These are phyloP conservation scores for Skeletonema marinoi DNA, from an alignment of 108 stramenopile species.

Conservation along the genomic window DNA sequence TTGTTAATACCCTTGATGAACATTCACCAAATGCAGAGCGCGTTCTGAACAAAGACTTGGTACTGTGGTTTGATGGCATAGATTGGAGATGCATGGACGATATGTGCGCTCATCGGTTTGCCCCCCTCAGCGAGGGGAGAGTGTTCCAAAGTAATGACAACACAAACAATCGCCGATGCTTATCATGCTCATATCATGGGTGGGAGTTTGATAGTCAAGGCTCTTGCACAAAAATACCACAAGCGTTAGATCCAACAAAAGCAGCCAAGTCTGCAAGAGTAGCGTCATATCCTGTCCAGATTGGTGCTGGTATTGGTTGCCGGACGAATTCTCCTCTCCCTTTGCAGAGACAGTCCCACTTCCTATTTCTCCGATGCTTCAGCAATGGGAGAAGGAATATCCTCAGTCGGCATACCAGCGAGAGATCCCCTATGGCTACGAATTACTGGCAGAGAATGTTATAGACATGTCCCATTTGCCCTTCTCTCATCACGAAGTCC, in stretches of 20 bases:
- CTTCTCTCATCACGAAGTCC: constrained; percentile 10
- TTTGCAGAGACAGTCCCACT: constrained; percentile 11
- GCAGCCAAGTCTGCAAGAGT: neutral
- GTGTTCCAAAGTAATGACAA: neutral
- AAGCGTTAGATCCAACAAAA: neutral
- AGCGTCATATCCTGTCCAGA: constrained; percentile 26
- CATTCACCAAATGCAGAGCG: constrained; percentile 12
- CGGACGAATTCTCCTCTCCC: constrained; percentile 12
- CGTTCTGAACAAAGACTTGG: constrained; percentile 8
- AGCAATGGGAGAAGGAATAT: neutral
- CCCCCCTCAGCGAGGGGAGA: constrained; percentile 46
- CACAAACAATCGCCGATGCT: neutral
- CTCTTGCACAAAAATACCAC: constrained; percentile 21
- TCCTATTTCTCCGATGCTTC: constrained; percentile 15
- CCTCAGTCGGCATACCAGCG: constrained; percentile 9
- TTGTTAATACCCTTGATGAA: constrained; percentile 7
- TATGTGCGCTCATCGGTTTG: constrained; percentile 43
- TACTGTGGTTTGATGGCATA: constrained; percentile 28
- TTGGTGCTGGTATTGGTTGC: constrained; percentile 21
- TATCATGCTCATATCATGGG: constrained; percentile 42
- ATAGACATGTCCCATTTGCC: constrained; percentile 18
- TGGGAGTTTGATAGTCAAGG: constrained; percentile 42
- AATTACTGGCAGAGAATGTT: constrained; percentile 26
- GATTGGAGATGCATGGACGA: constrained; percentile 36
- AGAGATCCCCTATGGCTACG: constrained; percentile 24